A percentile compares a stretch with the other conserved stretches of the same genome.
Conservation (phyloP, 2,329 filamentous ascomycete species). For the Colletotrichum sojae region DNA sequence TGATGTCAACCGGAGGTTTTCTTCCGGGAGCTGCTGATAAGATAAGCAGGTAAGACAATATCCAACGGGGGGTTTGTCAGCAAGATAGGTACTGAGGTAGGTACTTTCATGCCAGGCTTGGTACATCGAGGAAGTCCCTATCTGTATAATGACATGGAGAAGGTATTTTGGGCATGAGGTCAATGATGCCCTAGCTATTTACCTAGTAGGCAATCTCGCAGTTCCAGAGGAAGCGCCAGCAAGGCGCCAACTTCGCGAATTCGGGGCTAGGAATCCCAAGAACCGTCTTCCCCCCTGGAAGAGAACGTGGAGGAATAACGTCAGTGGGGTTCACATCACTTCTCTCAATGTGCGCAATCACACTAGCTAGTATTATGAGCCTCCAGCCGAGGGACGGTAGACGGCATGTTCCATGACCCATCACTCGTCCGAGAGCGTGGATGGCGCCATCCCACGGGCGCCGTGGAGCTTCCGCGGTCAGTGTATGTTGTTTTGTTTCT, state of each 20-base stretch:
- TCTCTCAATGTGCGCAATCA: background rate
- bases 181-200: background rate
- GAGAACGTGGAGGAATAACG: slow-evolving; percentile 21
- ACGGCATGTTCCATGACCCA: background rate
- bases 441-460: no score
- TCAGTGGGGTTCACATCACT: slow-evolving; percentile 22
- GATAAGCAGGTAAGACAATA: background rate
- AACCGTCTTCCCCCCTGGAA: slow-evolving; percentile 4
- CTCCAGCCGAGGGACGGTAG: background rate
- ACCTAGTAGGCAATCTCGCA: no score
- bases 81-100: no score
- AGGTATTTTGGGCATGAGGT: background rate
- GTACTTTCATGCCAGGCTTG: no score
- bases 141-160: no score
- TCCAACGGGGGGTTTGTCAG: no score
- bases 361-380: no score
- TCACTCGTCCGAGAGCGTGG: background rate
- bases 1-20: slow-evolving; percentile 34
- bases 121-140: no score
- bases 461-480: no score
- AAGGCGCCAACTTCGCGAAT: background rate
- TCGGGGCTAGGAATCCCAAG: slow-evolving; percentile 1
- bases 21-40: slow-evolving; percentile 8
- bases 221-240: background rate
- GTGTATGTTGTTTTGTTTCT: background rate